Evolutionary conservation across 441 rosid genomes (phyloP).

Genomic region (Syzygium syzygioides): DNA sequence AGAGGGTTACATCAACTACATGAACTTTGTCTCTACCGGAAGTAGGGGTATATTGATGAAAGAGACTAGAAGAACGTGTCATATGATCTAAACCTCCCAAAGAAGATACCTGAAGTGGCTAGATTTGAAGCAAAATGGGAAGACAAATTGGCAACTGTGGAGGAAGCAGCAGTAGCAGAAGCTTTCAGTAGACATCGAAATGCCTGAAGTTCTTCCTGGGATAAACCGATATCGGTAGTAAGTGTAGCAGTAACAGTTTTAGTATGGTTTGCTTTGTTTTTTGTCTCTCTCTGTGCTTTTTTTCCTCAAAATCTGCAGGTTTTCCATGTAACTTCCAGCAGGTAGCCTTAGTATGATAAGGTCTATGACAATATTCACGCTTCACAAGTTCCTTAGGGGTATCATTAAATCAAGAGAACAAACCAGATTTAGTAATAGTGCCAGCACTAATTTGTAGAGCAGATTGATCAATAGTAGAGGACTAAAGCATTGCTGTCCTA

Average conservation of each 20-base stretch:
- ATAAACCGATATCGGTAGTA: neutral
- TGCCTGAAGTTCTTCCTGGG: neutral
- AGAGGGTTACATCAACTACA: too few relatives aligned
- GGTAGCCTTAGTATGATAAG: neutral
- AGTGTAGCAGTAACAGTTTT: neutral
- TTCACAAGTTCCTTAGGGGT: neutral
- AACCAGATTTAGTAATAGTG: neutral
- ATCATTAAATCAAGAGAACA: accelerated
- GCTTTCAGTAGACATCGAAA: neutral
- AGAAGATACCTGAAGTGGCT: too few relatives aligned
- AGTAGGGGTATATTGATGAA: too few relatives aligned
- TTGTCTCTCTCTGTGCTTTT: neutral
- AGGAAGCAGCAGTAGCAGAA: too few relatives aligned
- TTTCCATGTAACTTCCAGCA: neutral
- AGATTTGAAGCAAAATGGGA: too few relatives aligned
- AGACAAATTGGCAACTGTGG: too few relatives aligned
- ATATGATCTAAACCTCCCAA: too few relatives aligned
- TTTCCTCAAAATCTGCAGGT: neutral
- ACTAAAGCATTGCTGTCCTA: neutral
- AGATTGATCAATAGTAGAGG: neutral
- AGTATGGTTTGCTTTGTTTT: too few relatives aligned
- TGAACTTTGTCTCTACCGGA: too few relatives aligned
- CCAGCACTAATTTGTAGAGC: neutral
- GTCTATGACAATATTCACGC: neutral
- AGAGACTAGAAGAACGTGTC: too few relatives aligned